Percentiles rank a stretch among this genome's conserved stretches.
Conservation (phyloP, 2,329 filamentous ascomycete genomes). For the Trichoderma afroharzianum region DNA sequence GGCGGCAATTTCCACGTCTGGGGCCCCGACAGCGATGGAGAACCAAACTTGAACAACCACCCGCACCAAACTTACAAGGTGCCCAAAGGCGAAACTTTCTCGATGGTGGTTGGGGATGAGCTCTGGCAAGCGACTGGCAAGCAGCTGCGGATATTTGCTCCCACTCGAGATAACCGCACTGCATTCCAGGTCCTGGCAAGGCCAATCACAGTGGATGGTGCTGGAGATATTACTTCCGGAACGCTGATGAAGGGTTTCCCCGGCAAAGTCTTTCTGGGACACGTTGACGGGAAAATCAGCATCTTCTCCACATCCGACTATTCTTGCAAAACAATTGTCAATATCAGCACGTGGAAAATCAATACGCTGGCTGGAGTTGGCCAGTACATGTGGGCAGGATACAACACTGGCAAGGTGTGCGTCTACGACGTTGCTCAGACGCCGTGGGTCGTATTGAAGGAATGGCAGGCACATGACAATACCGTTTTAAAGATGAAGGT, state of each 20-base stretch:
- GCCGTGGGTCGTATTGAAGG: constrained; percentile 91
- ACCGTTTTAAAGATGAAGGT: constrained; percentile 74
- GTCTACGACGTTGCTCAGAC: constrained; percentile 79
- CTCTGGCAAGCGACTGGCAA: constrained; percentile 88
- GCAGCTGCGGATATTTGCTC: constrained; percentile 79
- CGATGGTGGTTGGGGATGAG: constrained; percentile 77
- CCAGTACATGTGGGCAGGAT: constrained; percentile 84
- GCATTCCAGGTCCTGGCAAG: constrained; percentile 73
- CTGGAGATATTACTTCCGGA: constrained; percentile 84
- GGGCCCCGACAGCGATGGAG: constrained; percentile 68
- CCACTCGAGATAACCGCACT: constrained; percentile 61
- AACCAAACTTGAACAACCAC: constrained; percentile 69
- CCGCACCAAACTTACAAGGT: constrained; percentile 73
- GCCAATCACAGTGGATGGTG: constrained; percentile 66
- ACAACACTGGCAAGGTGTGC: constrained; percentile 89
- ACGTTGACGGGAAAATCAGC: constrained; percentile 88
- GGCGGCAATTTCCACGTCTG: constrained; percentile 83
- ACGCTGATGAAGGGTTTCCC: constrained; percentile 70
- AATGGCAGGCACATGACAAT: constrained; percentile 88
- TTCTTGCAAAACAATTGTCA: constrained; percentile 74
- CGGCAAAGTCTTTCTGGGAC: constrained; percentile 82
- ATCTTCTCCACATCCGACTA: constrained; percentile 82
- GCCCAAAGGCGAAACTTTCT: constrained; percentile 79
- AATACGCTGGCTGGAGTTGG: constrained; percentile 80
- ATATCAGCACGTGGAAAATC: constrained; percentile 91